phyloP scores from a whole-genome alignment of 495 filamentous ascomycete genomes.

The Podospora fimiseda region DNA sequence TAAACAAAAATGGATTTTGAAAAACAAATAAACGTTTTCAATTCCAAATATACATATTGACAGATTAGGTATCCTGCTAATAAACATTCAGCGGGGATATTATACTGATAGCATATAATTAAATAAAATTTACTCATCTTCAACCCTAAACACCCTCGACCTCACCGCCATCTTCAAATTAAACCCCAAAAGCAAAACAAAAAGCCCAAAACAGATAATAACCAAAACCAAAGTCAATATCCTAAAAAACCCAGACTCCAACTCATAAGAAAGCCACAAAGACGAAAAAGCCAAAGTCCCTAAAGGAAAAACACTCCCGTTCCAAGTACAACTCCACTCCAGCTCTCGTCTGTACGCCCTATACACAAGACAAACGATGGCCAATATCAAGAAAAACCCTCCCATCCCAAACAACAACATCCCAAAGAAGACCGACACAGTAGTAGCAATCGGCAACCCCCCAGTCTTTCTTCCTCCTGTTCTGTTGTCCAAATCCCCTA shows the following conservation, averaged over 20 bases:
- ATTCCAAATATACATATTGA: too few species aligned
- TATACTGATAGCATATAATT: too few species aligned
- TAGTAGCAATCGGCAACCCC: not conserved
- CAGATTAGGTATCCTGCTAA: too few species aligned
- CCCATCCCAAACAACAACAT: constrained; percentile 12
- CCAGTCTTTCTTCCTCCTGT: not conserved
- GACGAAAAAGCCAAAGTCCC: constrained; percentile 5
- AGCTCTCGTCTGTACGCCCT: not conserved
- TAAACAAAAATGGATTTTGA: too few species aligned
- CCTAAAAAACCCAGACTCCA: constrained; percentile 10
- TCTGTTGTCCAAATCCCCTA: not conserved
- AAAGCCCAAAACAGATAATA: not conserved
- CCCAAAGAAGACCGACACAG: constrained; percentile 7
- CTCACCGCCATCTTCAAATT: too few species aligned
- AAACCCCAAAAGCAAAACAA: too few species aligned
- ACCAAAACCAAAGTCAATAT: constrained; percentile 8
- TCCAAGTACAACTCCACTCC: constrained; percentile 9
- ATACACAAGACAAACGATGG: constrained; percentile 1
- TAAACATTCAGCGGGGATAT: too few species aligned
- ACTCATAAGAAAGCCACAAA: constrained; percentile 2
- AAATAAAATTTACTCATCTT: too few species aligned
- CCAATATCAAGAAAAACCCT: constrained; percentile 7
- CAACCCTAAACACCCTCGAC: too few species aligned
- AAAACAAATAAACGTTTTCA: too few species aligned
- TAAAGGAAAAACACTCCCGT: constrained; percentile 4